These are phyloP conservation scores for Cephalotrichum gorgonifer DNA, from an alignment of 2,329 filamentous ascomycete species.

Conservation along the genomic window DNA sequence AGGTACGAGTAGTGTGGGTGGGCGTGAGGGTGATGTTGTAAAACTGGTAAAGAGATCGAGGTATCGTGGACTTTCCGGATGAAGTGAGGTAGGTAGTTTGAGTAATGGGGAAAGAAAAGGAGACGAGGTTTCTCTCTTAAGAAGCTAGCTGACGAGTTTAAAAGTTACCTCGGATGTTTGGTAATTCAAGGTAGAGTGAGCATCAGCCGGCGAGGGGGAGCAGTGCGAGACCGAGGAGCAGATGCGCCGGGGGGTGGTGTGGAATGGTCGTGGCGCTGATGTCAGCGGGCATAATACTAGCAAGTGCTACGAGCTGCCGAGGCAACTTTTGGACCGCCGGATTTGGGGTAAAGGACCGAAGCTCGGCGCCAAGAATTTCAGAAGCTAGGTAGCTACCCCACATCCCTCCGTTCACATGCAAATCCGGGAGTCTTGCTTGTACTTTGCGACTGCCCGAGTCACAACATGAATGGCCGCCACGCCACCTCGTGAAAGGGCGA, in stretches of 20 bases:
- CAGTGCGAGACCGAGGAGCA: background rate
- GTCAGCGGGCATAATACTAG: background rate
- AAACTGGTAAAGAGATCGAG: background rate
- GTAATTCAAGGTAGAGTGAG: too few species aligned
- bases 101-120: background rate
- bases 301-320: background rate
- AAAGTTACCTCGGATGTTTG: slow-evolving; percentile 6
- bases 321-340: background rate
- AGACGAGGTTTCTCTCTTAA: background rate
- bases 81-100: background rate
- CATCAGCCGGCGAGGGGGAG: too few species aligned
- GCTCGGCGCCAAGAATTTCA: background rate
- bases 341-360: background rate
- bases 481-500: background rate
- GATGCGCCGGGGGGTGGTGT: background rate
- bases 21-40: too few species aligned
- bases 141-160: background rate
- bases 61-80: background rate
- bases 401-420: background rate
- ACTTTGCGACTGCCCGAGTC: too few species aligned
- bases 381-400: background rate
- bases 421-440: background rate
- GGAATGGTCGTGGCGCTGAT: background rate
- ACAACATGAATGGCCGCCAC: too few species aligned
- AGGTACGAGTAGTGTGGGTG: background rate